Percentiles rank a stretch among this genome's conserved stretches.
Conservation (phyloP, 768 basidiomycete species). For the Candolleomyces aberdarensis region DNA sequence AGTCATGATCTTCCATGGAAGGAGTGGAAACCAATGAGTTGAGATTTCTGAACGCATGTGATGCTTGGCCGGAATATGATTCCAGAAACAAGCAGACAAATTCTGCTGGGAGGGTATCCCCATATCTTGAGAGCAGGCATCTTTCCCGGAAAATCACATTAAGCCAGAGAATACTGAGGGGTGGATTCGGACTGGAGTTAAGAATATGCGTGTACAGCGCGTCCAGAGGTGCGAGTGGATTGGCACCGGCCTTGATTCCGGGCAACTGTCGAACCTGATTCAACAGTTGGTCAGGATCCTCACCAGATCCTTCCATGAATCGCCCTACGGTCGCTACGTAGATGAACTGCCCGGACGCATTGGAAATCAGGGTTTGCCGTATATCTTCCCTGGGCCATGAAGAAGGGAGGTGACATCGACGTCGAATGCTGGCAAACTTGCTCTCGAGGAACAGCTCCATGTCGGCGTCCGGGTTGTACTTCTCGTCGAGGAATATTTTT, state of each 20-base stretch:
- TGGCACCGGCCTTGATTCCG: background rate
- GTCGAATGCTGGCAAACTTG: too few relatives aligned
- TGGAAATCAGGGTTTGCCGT: too few relatives aligned
- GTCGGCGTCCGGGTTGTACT: too few relatives aligned
- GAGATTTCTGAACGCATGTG: background rate
- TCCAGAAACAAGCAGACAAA: background rate
- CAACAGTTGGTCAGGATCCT: too few relatives aligned
- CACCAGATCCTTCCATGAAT: background rate
- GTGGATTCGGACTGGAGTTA: too few relatives aligned
- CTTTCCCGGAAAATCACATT: background rate
- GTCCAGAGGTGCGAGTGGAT: background rate
- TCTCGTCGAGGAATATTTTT: too few relatives aligned
- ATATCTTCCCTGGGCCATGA: too few relatives aligned
- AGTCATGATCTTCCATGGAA: background rate
- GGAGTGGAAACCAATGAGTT: background rate
- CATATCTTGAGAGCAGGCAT: too few relatives aligned
- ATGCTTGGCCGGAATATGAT: background rate
- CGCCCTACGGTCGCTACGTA: conserved; percentile 13
- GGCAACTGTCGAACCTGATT: too few relatives aligned
- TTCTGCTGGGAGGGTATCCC: background rate
- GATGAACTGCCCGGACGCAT: conserved; percentile 17
- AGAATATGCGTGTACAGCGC: too few relatives aligned
- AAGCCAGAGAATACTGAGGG: background rate
- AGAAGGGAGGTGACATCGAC: too few relatives aligned
- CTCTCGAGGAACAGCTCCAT: too few relatives aligned